A percentile compares a stretch with the other conserved stretches of the same genome.
These are phyloP conservation scores for Fusarium duplospermum DNA, from an alignment of 2,329 filamentous ascomycete species.

Conservation along the genomic window DNA sequence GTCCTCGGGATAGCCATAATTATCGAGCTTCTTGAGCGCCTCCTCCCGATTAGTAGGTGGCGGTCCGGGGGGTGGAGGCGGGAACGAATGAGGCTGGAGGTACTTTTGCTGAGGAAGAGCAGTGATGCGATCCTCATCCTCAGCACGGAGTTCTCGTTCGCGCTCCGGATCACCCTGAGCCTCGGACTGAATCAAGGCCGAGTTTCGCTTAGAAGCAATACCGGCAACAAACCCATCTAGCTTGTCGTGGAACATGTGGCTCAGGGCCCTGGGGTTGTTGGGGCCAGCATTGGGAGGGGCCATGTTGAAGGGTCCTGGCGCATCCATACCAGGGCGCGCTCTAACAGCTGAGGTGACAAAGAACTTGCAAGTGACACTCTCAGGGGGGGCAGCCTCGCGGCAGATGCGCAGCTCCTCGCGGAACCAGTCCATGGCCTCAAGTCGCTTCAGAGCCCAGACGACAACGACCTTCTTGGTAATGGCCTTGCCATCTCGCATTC, in stretches of 20 bases:
- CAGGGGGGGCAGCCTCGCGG: slow-evolving; percentile 86
- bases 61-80: slow-evolving; percentile 46
- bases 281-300: slow-evolving; percentile 23
- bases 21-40: slow-evolving; percentile 62
- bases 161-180: slow-evolving; percentile 82
- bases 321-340: slow-evolving; percentile 49
- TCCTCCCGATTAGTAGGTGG: slow-evolving; percentile 55
- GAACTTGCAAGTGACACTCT: slow-evolving; percentile 92
- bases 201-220: slow-evolving; percentile 88
- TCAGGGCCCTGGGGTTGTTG: slow-evolving; percentile 68
- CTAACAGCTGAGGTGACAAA: slow-evolving; percentile 81
- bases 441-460: slow-evolving; percentile 91
- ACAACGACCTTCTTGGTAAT: slow-evolving; percentile 91
- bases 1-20: slow-evolving; percentile 59
- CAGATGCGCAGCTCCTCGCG: slow-evolving; percentile 94
- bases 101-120: slow-evolving; percentile 79
- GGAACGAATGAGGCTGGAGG: slow-evolving; percentile 63
- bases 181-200: slow-evolving; percentile 83
- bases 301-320: slow-evolving; percentile 58
- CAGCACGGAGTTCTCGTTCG: slow-evolving; percentile 81
- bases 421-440: slow-evolving; percentile 98
- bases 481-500: slow-evolving; percentile 94
- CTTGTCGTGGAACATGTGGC: slow-evolving; percentile 83
- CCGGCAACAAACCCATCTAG: slow-evolving; percentile 89
- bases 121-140: slow-evolving; percentile 87